phyloP scores from a whole-genome alignment of 75 land plant species.

The Picea glauca region DNA sequence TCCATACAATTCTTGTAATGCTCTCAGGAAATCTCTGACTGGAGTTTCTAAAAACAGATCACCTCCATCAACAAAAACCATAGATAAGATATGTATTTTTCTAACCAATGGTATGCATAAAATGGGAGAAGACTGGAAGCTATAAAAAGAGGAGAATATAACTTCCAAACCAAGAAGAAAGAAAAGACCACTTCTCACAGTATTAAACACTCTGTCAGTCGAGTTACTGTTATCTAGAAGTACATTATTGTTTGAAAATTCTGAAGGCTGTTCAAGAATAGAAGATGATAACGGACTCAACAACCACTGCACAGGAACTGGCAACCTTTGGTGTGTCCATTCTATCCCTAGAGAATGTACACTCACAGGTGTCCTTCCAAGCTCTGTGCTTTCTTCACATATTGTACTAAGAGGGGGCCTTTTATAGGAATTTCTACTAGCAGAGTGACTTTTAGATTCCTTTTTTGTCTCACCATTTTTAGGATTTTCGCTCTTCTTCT shows the following conservation, averaged over 20 bases:
- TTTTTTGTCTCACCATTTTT: neutral
- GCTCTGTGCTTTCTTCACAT: constrained; percentile 46
- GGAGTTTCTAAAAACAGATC: constrained; percentile 62
- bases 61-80: constrained; percentile 51
- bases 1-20: constrained; percentile 67
- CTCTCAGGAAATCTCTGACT: constrained; percentile 43
- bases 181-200: constrained; percentile 62
- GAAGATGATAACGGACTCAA: constrained; percentile 72
- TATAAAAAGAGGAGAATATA: constrained; percentile 17
- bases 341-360: constrained; percentile 40
- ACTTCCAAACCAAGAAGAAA: constrained; percentile 81
- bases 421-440: constrained; percentile 9
- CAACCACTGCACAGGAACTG: constrained; percentile 87
- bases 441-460: constrained; percentile 2
- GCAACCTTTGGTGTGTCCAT: constrained; percentile 86
- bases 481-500: constrained; percentile 33
- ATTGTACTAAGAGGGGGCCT: constrained; percentile 50
- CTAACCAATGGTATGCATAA: constrained; percentile 49
- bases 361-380: neutral
- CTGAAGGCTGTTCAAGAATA: neutral
- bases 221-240: neutral
- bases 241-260: neutral
- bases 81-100: constrained; percentile 86
- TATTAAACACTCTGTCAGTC: constrained; percentile 9
- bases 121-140: constrained; percentile 17